phyloP scores from a whole-genome alignment of 1,284 basidiomycete genomes.

The Cutaneotrichosporon arboriforme region DNA sequence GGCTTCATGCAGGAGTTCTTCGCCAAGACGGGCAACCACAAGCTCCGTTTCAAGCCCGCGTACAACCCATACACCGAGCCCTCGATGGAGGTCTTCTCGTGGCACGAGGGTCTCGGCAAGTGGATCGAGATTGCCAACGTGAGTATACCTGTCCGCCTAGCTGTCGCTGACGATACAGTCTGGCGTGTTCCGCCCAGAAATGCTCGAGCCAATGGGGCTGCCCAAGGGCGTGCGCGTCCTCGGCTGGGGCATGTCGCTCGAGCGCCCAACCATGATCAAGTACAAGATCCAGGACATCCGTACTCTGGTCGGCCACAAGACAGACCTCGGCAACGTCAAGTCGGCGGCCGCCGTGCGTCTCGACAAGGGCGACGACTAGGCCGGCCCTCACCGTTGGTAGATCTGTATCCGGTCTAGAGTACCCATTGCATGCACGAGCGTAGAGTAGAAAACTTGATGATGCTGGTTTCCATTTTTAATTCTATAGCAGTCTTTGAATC shows the following conservation, averaged over 20 bases:
- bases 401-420: neutral
- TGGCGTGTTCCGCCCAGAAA: constrained; percentile 99
- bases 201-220: constrained; percentile 98
- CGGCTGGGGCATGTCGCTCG: constrained; percentile 93
- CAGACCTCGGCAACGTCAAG: constrained; percentile 81
- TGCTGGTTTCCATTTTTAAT: no score
- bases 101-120: constrained; percentile 87
- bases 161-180: constrained; percentile 57
- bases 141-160: constrained; percentile 17
- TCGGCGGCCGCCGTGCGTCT: constrained; percentile 85
- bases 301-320: constrained; percentile 95
- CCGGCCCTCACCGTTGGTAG: neutral
- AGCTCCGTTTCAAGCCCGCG: constrained; percentile 88
- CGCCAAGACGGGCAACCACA: constrained; percentile 91
- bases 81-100: constrained; percentile 98
- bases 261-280: constrained; percentile 99
- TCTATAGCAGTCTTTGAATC: neutral
- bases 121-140: constrained; percentile 81
- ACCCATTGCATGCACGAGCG: neutral
- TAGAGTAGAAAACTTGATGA: neutral
- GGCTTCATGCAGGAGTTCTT: constrained; percentile 99
- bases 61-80: constrained; percentile 86
- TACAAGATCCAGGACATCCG: constrained; percentile 89
- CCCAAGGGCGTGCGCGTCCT: constrained; percentile 95
- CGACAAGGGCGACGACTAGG: constrained; percentile 47